phyloP scores from a whole-genome alignment of 352 stramenopile species.

The Peronospora belbahrii region DNA sequence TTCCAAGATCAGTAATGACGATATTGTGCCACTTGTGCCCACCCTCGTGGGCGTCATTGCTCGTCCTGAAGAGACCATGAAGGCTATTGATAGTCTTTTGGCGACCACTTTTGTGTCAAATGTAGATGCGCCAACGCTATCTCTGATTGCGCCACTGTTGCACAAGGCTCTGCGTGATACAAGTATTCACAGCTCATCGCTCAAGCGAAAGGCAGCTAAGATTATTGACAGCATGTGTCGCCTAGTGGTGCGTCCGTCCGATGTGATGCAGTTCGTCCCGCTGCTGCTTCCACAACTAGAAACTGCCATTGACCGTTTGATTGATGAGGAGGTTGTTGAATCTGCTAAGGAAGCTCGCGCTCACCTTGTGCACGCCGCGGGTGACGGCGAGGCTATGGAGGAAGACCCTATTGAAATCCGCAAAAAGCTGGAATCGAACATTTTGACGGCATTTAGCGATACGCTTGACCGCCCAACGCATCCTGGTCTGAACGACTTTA shows the following conservation, averaged over 20 bases:
- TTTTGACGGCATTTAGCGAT: conserved; percentile 38
- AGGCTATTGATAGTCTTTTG: conserved; percentile 86
- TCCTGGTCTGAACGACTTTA: conserved; percentile 42
- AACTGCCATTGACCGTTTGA: conserved; percentile 86
- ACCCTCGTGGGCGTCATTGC: conserved; percentile 88
- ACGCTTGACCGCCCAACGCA: conserved; percentile 41
- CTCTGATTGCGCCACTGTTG: conserved; percentile 87
- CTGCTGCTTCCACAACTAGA: conserved; percentile 89
- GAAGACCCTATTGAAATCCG: conserved; percentile 53
- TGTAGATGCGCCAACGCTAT: conserved; percentile 86
- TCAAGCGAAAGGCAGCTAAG: conserved; percentile 87
- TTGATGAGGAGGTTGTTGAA: conserved; percentile 88
- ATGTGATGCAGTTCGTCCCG: conserved; percentile 89
- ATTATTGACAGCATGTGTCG: conserved; percentile 93
- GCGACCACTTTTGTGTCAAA: conserved; percentile 90
- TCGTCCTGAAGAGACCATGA: conserved; percentile 86
- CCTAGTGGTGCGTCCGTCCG: conserved; percentile 77
- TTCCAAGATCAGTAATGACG: conserved; percentile 86
- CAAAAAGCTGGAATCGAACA: conserved; percentile 37
- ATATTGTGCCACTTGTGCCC: conserved; percentile 85
- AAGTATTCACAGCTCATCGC: conserved; percentile 85
- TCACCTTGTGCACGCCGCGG: conserved; percentile 49
- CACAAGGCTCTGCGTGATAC: conserved; percentile 88
- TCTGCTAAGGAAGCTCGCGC: conserved; percentile 47
- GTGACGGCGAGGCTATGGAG: conserved; percentile 40